Evolutionary conservation across 495 filamentous ascomycete genomes (phyloP).

Genomic region (Articulospora tetracladia): DNA sequence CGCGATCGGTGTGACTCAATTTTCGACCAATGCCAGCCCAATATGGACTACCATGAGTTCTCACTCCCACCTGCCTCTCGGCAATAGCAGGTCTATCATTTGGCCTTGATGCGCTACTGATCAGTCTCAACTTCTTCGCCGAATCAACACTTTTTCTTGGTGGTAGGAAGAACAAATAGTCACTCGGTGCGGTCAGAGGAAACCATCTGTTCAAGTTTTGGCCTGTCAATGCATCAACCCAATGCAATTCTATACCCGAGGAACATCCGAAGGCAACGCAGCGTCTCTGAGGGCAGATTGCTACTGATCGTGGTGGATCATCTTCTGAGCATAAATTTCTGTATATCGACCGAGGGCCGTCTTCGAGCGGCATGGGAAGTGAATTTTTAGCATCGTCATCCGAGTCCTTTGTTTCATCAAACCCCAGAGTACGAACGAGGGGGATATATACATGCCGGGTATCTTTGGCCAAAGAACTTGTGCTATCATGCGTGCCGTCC

Average conservation of each 20-base stretch:
- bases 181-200: conserved; percentile 61
- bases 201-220: conserved; percentile 61
- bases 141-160: conserved; percentile 49
- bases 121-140: conserved; percentile 58
- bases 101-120: conserved; percentile 42
- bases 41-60: conserved; percentile 16
- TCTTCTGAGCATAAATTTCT: conserved; percentile 60
- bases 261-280: conserved; percentile 71
- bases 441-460: conserved; percentile 5
- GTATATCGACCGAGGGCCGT: conserved; percentile 40
- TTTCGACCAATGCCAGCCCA: conserved; percentile 13
- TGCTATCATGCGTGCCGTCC: not conserved
- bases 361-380: conserved; percentile 25
- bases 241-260: conserved; percentile 67
- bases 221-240: conserved; percentile 60
- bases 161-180: conserved; percentile 64
- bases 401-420: not conserved
- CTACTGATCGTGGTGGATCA: conserved; percentile 62
- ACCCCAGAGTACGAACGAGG: not conserved
- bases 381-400: not conserved
- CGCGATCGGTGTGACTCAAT: not conserved
- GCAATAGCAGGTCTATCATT: conserved; percentile 21
- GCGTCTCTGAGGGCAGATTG: conserved; percentile 63
- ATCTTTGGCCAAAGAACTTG: not conserved
- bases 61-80: conserved; percentile 22